A percentile compares a stretch with the other conserved stretches of the same genome.
phyloP scores from a whole-genome alignment of 805 yeast species.

The Nakazawaea molendinolei region DNA sequence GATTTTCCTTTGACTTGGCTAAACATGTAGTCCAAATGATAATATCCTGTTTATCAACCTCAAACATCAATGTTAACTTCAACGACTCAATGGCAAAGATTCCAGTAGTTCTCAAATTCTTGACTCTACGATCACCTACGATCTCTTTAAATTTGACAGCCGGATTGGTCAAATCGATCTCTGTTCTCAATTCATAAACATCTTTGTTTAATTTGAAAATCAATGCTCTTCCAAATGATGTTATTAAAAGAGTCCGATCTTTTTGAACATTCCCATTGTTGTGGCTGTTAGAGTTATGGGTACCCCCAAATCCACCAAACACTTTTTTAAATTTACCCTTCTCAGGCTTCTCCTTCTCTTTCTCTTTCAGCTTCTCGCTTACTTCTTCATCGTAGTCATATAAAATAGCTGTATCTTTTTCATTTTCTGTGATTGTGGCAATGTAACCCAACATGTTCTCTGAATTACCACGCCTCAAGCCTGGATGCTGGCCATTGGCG shows the following conservation, averaged over 20 bases:
- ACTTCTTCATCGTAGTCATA: conserved; percentile 16
- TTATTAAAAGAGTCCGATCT: conserved; percentile 47
- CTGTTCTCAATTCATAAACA: conserved; percentile 42
- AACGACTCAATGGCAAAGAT: conserved; percentile 52
- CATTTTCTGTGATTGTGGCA: conserved; percentile 12
- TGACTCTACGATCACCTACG: conserved; percentile 29
- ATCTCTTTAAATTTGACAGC: conserved; percentile 56
- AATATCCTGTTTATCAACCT: conserved; percentile 44
- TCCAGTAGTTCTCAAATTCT: conserved; percentile 32
- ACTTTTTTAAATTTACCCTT: conserved; percentile 21
- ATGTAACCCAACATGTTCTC: conserved; percentile 6
- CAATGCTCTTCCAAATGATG: conserved; percentile 58
- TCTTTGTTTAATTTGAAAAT: conserved; percentile 36
- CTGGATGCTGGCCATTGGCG: conserved; percentile 36
- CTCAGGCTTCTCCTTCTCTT: conserved; percentile 15
- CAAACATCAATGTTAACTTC: conserved; percentile 49
- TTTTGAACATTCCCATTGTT: conserved; percentile 9
- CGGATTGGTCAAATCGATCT: conserved; percentile 46
- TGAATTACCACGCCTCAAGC: conserved; percentile 29
- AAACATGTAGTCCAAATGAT: conserved; percentile 52
- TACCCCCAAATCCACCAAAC: conserved; percentile 16
- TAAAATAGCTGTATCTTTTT: conserved; percentile 22
- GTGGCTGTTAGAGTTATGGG: conserved; percentile 11
- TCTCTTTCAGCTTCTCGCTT: conserved; percentile 14
- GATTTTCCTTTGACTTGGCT: conserved; percentile 40